Conservation (phyloP, 1,139 yeast species). For the Pichia kudriavzevii region DNA sequence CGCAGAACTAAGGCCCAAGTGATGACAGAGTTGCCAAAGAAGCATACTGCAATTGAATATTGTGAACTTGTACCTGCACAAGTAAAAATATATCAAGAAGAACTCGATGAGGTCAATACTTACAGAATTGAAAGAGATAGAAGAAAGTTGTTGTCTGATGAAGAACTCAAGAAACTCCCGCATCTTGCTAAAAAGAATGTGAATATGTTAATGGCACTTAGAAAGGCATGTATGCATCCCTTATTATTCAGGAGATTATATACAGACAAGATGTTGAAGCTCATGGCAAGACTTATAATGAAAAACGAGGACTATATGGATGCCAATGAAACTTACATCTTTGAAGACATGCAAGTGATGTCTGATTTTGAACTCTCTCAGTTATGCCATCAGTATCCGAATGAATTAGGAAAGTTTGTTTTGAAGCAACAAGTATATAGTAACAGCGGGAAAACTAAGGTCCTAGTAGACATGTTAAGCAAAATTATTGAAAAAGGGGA, state of each 20-base stretch:
- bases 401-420: slow-evolving; percentile 47
- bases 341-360: slow-evolving; percentile 96
- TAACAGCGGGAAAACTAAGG: slow-evolving; percentile 69
- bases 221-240: slow-evolving; percentile 75
- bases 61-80: slow-evolving; percentile 55
- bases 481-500: slow-evolving; percentile 53
- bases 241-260: slow-evolving; percentile 57
- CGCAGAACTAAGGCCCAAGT: slow-evolving; percentile 92
- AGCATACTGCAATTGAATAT: slow-evolving; percentile 52
- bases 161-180: slow-evolving; percentile 28
- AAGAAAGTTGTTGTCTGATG: slow-evolving; percentile 36
- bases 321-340: slow-evolving; percentile 69
- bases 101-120: slow-evolving; percentile 42
- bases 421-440: slow-evolving; percentile 54
- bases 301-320: slow-evolving; percentile 68
- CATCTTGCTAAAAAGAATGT: slow-evolving; percentile 29
- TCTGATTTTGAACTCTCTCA: slow-evolving; percentile 79
- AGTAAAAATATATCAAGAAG: slow-evolving; percentile 48
- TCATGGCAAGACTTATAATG: slow-evolving; percentile 76
- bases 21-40: slow-evolving; percentile 76
- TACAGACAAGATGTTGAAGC: slow-evolving; percentile 42
- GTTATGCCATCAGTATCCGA: slow-evolving; percentile 67
- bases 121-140: slow-evolving; percentile 45
- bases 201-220: slow-evolving; percentile 59
- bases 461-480: slow-evolving; percentile 52